Evolutionary conservation across 2,329 filamentous ascomycete genomes (phyloP), one percentile per base, ranked within the genome.

Genomic region (Beauveria medogensis): DNA sequence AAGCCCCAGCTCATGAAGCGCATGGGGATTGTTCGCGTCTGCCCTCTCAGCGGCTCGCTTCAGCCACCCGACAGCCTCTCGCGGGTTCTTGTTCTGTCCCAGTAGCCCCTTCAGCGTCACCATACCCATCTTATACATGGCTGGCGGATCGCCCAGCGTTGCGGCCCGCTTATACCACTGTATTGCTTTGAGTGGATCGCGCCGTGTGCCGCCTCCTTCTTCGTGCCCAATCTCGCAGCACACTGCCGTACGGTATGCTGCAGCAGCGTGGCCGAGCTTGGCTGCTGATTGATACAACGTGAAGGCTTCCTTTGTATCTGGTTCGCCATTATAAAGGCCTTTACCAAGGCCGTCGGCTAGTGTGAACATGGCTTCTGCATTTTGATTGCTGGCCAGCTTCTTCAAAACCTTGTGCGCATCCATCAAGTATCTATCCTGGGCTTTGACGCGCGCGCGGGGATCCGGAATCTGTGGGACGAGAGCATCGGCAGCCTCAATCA

Each of bases 81-180:
- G 83, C 3, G 91, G 84, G 69, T 95, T 96, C 69, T 81, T 85
- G 26, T 81, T 83, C 71, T 97, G 92, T 4, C 92, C 92, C n/a
- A 99, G 82, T 30, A 97, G 80, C 12, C 93, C 94, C 74, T 97
- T 97, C 59, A 97, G 83, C 64, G 91, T 78, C 66, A 99, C 96
- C 88, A 97, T 96, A 62, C 94, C 94, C 75, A 97, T 86, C 75
- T 99, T 99, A 78, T 97, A 99, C 91, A 97, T 96, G 34, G 92
- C 94, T 0, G 93, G 90, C 2, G 89, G 88, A 69, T 99, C 93
- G 3, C 94, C 93, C 3, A 97, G 80, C 14, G 89, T 88, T 12
- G 94, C 93, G 7, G 94, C 92, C 48, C 92, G 89, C 72, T 93
- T 92, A 74, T 99, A 99, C 94, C 94, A 99, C 73, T 97, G 93